phyloP scores from a whole-genome alignment of 2,329 filamentous ascomycete genomes.

The Paecilomyces sp. region DNA sequence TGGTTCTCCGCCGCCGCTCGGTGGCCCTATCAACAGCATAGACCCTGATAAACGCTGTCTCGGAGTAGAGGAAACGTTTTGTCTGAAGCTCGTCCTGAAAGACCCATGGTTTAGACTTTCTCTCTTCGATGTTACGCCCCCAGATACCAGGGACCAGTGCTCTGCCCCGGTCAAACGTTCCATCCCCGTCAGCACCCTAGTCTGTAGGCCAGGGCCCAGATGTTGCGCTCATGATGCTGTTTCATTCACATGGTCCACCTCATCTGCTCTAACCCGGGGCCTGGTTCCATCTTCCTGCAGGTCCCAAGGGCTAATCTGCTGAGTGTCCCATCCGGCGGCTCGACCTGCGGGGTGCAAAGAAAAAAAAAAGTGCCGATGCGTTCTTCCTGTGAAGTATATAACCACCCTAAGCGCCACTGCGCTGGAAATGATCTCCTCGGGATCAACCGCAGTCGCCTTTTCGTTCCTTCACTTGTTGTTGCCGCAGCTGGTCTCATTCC shows the following conservation, averaged over 20 bases:
- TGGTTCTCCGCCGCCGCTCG: background rate
- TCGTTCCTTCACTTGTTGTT: conserved; percentile 8
- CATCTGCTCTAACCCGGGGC: background rate
- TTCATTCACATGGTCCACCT: background rate
- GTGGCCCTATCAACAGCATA: background rate
- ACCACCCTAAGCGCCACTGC: background rate
- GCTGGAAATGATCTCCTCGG: background rate
- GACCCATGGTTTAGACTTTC: background rate
- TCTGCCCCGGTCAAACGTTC: background rate
- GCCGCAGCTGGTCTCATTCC: conserved; percentile 11
- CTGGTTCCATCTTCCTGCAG: background rate
- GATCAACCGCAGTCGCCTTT: background rate
- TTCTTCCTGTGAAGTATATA: background rate
- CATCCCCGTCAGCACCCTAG: background rate
- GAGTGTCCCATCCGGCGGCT: background rate
- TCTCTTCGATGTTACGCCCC: background rate
- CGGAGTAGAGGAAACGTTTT: background rate
- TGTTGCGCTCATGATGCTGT: background rate
- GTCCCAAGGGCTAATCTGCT: background rate
- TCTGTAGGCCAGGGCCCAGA: background rate
- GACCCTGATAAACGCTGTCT: background rate
- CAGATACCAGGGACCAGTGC: background rate
- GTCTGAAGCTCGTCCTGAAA: background rate
- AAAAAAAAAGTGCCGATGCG: background rate
- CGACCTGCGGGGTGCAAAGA: background rate